A percentile compares a stretch with the other conserved stretches of the same genome.
phyloP scores from a whole-genome alignment of 2,329 filamentous ascomycete genomes.

The Curvularia spicifera region DNA sequence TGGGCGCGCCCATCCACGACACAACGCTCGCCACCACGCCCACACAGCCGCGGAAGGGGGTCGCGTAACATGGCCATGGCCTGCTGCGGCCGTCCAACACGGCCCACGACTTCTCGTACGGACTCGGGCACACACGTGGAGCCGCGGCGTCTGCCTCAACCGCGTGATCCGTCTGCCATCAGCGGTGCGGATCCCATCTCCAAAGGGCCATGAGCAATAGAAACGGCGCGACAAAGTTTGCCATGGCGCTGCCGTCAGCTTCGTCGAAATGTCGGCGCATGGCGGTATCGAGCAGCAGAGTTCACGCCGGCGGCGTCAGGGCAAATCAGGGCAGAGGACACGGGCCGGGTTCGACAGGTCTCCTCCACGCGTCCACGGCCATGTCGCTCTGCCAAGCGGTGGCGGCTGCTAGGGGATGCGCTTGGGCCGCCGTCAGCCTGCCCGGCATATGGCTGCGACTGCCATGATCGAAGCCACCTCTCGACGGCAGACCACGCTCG shows the following conservation, averaged over 20 bases:
- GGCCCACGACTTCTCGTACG: background rate
- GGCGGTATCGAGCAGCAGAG: slow-evolving; percentile 2
- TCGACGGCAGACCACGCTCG: slow-evolving; percentile 11
- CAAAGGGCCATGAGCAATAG: background rate
- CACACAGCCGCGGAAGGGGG: background rate
- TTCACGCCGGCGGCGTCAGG: background rate
- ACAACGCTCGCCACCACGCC: background rate
- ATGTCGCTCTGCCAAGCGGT: background rate
- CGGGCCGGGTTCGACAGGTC: slow-evolving; percentile 16
- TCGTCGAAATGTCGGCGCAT: background rate
- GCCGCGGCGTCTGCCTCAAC: background rate
- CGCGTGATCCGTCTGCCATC: background rate
- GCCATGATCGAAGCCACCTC: slow-evolving; percentile 11
- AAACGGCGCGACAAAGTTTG: background rate
- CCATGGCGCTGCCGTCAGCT: background rate
- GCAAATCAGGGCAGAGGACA: slow-evolving; percentile 12
- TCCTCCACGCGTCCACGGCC: background rate
- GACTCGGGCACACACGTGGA: background rate
- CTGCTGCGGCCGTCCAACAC: background rate
- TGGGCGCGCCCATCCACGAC: background rate
- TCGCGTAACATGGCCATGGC: background rate
- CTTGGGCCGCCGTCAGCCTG: slow-evolving; percentile 12
- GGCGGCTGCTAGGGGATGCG: slow-evolving; percentile 3
- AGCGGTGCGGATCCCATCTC: background rate
- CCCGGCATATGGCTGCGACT: slow-evolving; percentile 6